Evolutionary conservation across 768 basidiomycete species (phyloP), one percentile per base, ranked within the genome.

Genomic region (Coprinopsis marcescibilis): DNA sequence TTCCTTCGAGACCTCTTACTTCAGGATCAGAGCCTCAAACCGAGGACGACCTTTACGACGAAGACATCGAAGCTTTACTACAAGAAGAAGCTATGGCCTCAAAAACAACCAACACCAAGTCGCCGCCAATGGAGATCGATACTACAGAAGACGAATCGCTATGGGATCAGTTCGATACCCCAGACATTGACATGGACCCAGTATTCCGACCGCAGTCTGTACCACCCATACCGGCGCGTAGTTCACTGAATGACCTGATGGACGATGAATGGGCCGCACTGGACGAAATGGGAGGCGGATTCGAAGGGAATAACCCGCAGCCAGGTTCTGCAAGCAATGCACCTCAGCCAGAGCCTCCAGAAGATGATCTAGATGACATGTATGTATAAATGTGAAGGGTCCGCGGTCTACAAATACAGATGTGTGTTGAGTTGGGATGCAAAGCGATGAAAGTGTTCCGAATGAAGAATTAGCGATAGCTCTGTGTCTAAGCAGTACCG

Each of bases 341-440:
- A 27, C 12, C n/a, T 52, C 52, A 8, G 42, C 46, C 26, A 54
- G 20, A 49, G 19, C 46, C 50, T 32, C 34, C 21, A 19, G 73
- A 76, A 20, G 75, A 78, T 42, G 80, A 76, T 17, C 77, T 72
- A 73, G 82, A 83, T 37, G 80, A 84, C 42, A 78, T 85, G 73
- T 85, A 85, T 60, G 60, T 36, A 8, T 49, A 19, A 43, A 41
- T n/a, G n/a, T n/a, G n/a, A n/a, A n/a, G n/a, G n/a, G n/a, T n/a
- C n/a, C n/a, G n/a, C n/a, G 29, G 15, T 40, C 20, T 40, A 40
- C 38, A 40, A 40, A 24, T 39, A 39, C 37, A 29, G n/a, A 37
- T 33, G 26, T 27, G 20, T 11, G 25, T 27, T 27, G 26, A 53
- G 54, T 49, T 47, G 50, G 43, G 43, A 36, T 46, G 45, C 38